These are phyloP conservation scores for Fomes fomentarius DNA, from an alignment of 1,284 basidiomycete species.

Conservation along the genomic window DNA sequence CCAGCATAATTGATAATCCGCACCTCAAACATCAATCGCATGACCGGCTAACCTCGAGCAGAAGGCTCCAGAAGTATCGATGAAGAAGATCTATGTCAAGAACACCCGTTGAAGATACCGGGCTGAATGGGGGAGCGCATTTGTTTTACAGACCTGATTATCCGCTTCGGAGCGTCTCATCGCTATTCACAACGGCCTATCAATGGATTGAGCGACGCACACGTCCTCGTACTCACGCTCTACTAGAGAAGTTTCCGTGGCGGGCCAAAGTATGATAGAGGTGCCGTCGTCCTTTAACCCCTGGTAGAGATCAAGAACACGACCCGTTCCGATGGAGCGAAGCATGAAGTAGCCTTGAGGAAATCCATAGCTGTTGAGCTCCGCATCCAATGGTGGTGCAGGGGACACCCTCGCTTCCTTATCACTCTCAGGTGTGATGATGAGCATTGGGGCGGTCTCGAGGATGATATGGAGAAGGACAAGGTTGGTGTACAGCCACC, in stretches of 20 bases:
- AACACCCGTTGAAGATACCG: not conserved
- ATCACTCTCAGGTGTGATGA: slow-evolving; percentile 20
- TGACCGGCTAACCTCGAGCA: slow-evolving; percentile 80
- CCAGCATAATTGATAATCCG: slow-evolving; percentile 8
- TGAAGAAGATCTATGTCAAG: slow-evolving; percentile 70
- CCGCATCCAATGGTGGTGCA: slow-evolving; percentile 26
- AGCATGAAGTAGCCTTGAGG: slow-evolving; percentile 79
- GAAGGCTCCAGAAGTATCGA: slow-evolving; percentile 72
- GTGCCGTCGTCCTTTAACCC: slow-evolving; percentile 67
- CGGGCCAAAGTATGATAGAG: slow-evolving; percentile 65
- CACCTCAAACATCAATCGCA: slow-evolving; percentile 78
- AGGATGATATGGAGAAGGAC: not conserved
- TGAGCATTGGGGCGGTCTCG: slow-evolving; percentile 8
- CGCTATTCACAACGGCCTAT: slow-evolving; percentile 40
- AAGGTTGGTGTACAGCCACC: not conserved
- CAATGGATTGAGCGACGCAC: not conserved
- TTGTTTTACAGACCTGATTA: slow-evolving; percentile 60
- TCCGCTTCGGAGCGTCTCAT: slow-evolving; percentile 67
- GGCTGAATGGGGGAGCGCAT: not conserved
- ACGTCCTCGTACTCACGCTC: slow-evolving; percentile 51
- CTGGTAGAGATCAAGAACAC: slow-evolving; percentile 63
- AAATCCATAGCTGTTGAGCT: slow-evolving; percentile 53
- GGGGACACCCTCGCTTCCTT: slow-evolving; percentile 8
- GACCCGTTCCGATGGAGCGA: slow-evolving; percentile 59
- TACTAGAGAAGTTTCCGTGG: slow-evolving; percentile 73